Evolutionary conservation across 768 basidiomycete genomes (phyloP), one percentile per base, ranked within the genome.

Genomic region (Suillus plorans): DNA sequence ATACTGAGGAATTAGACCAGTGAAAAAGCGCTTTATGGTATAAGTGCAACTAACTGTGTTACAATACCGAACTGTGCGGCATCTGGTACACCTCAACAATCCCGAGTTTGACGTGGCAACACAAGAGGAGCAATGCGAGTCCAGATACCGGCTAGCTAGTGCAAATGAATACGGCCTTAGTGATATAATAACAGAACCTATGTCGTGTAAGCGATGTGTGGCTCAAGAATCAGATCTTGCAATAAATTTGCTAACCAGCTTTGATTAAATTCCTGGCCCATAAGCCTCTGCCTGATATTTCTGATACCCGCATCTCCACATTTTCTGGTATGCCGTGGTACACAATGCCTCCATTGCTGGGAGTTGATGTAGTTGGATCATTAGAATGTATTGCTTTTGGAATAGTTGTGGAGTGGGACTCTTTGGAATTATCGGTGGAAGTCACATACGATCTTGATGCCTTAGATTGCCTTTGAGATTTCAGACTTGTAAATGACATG

Each of bases 51-150:
- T 44, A 71, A 94, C 92, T 18, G 79, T 67, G 62, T 89, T 84
- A 72, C 97, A 98, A 70, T 98, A 99, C 70, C 85, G 82, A 1
- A 92, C 72, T 0, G 79, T 76, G 58, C 84, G 84, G 73, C 97
- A 99, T 6, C 79, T 81, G 0, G 89, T 85, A 74, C 97, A 98
- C 58, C 91, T 80, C 71, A 86, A 89, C 64, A 95, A 72, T 0
- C 78, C 74, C 22, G 72, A 64, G 0, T 75, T 36, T 1, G 76
- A 67, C 14, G 82, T 74, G 1, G 80, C 70, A 49, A 83, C 81
- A 69, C 95, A 97, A 7, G 80, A 81, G 1, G 92, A 90, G 69
- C 95, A 97, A 72, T 89, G 81, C 1, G 78, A 76, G 14, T 82
- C 77, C 12, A 97, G 78, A 67, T 86, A 80, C 22, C 78, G 74